phyloP scores from a whole-genome alignment of 2,329 filamentous ascomycete species.

The Epichloe festucae region DNA sequence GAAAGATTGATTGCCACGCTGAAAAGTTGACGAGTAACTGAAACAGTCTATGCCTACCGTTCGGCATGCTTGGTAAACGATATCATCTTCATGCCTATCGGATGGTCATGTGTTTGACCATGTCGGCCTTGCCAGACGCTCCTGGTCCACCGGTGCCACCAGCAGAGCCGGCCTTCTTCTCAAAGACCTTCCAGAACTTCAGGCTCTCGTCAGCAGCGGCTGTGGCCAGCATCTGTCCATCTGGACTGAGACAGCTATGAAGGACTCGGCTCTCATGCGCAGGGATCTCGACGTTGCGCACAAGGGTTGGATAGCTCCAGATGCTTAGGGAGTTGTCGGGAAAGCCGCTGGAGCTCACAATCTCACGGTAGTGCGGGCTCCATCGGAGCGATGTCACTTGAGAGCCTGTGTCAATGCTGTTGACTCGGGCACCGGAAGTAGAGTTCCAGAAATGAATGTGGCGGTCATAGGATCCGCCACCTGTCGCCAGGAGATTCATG shows the following conservation, averaged over 20 bases:
- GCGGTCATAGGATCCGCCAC: conserved; percentile 89
- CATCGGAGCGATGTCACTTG: conserved; percentile 94
- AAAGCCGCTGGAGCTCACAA: conserved; percentile 94
- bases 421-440: conserved; percentile 90
- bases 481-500: conserved; percentile 89
- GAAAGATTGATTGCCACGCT: conserved; percentile 11
- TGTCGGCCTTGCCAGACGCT: conserved; percentile 64
- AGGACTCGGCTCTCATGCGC: conserved; percentile 94
- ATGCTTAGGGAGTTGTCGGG: conserved; percentile 99
- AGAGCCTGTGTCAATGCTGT: conserved; percentile 97
- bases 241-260: conserved; percentile 91
- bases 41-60: conserved; percentile 35
- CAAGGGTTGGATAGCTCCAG: conserved; percentile 95
- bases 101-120: conserved; percentile 93
- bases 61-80: conserved; percentile 13
- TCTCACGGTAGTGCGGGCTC: conserved; percentile 95
- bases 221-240: conserved; percentile 95
- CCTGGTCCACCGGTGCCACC: conserved; percentile 52
- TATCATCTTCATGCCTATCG: conserved; percentile 39
- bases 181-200: conserved; percentile 99
- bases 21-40: conserved; percentile 28
- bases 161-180: conserved; percentile 79
- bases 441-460: conserved; percentile 99
- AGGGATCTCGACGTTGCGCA: conserved; percentile 95
- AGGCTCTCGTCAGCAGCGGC: conserved; percentile 91